Evolutionary conservation across 108 stramenopile species (phyloP).

Genomic region (Skeletonema potamos): DNA sequence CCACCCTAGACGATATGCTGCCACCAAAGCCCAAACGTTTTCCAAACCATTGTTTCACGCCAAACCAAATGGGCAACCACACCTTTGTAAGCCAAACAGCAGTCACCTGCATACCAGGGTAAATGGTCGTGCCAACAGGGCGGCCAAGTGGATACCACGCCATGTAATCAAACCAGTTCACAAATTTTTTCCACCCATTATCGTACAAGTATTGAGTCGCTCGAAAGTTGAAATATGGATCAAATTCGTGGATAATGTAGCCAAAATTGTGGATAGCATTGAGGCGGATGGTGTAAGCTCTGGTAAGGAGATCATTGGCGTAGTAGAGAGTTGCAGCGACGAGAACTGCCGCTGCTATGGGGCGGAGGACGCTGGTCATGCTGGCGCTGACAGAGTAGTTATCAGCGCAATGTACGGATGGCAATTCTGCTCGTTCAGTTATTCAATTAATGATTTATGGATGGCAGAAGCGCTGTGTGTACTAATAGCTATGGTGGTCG

Average conservation of each 20-base stretch:
- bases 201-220: slow-evolving; percentile 62
- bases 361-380: not conserved
- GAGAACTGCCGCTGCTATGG: not conserved
- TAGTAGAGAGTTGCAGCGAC: not conserved
- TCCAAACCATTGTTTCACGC: slow-evolving; percentile 3
- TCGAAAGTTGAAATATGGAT: slow-evolving; percentile 93
- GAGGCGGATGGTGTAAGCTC: slow-evolving; percentile 19
- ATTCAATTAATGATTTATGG: too few relatives aligned
- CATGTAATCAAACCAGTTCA: slow-evolving; percentile 89
- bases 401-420: too few relatives aligned
- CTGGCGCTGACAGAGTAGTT: too few relatives aligned
- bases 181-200: slow-evolving; percentile 65
- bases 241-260: slow-evolving; percentile 80
- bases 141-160: slow-evolving; percentile 96
- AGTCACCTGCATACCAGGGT: slow-evolving; percentile 97
- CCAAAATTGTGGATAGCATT: slow-evolving; percentile 11
- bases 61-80: slow-evolving; percentile 52
- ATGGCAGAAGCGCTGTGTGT: too few relatives aligned
- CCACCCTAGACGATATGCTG: slow-evolving; percentile 4
- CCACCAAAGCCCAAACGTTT: not conserved
- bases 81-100: slow-evolving; percentile 83
- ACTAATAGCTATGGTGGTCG: too few relatives aligned
- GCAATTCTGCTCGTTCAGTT: too few relatives aligned
- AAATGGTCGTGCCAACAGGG: slow-evolving; percentile 98
- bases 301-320: not conserved